Percentiles rank a stretch among this genome's conserved stretches.
Evolutionary conservation across 2,329 filamentous ascomycete species (phyloP).

Genomic region (Fusarium subglutinans): DNA sequence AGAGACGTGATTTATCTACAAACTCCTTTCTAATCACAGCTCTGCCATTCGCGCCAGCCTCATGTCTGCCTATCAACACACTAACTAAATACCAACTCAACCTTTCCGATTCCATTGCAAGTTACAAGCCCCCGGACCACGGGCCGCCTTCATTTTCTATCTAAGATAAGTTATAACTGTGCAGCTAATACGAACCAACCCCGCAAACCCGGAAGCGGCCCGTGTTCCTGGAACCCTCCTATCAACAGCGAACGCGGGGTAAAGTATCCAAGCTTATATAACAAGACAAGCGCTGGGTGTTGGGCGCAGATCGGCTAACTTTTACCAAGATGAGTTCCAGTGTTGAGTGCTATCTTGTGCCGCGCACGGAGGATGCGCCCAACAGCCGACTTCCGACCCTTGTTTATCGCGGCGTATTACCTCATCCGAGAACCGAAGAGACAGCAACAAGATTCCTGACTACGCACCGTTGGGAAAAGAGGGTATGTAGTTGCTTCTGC

Average conservation of each 20-base stretch:
- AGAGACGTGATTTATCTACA: background rate
- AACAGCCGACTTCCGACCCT: background rate
- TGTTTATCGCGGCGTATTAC: background rate
- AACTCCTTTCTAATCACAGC: background rate
- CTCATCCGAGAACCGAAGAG: background rate
- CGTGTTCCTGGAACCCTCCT: background rate
- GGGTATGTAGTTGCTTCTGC: background rate
- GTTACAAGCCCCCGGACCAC: background rate
- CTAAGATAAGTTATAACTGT: background rate
- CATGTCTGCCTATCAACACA: background rate
- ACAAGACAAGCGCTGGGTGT: background rate
- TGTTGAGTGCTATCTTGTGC: background rate
- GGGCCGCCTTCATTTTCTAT: background rate
- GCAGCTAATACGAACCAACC: background rate
- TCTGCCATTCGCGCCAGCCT: background rate
- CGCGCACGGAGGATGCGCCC: background rate
- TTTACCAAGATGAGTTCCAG: background rate
- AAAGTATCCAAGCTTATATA: background rate
- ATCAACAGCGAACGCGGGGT: background rate
- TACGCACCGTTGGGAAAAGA: background rate
- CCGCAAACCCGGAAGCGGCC: slow-evolving; percentile 1
- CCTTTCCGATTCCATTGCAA: background rate
- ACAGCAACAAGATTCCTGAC: background rate
- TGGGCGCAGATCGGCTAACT: background rate
- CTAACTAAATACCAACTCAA: background rate